Conservation (phyloP, 805 yeast species). For the Kluyveromyces wickerhamii region DNA sequence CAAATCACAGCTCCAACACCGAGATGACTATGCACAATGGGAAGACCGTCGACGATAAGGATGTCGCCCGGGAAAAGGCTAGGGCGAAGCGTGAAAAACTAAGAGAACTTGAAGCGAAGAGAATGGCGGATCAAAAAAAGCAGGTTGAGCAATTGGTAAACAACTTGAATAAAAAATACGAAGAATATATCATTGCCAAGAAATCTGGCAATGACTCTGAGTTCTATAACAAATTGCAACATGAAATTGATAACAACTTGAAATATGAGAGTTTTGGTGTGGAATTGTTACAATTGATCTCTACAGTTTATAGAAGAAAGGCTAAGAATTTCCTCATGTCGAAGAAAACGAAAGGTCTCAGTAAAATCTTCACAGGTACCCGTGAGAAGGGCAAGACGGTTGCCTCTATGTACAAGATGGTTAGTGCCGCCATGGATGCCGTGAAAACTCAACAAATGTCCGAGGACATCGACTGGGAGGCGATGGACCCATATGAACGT, state of each 20-base stretch:
- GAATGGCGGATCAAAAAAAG: slow-evolving; percentile 41
- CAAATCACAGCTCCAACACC: slow-evolving; percentile 8
- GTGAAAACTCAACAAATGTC: slow-evolving; percentile 71
- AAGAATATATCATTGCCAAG: slow-evolving; percentile 37
- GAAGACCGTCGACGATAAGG: slow-evolving; percentile 20
- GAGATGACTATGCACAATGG: slow-evolving; percentile 32
- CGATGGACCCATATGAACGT: slow-evolving; percentile 49
- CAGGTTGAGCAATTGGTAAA: slow-evolving; percentile 44
- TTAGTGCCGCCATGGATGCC: slow-evolving; percentile 83
- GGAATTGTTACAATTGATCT: slow-evolving; percentile 77
- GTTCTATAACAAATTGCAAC: slow-evolving; percentile 43
- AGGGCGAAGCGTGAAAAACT: slow-evolving; percentile 44
- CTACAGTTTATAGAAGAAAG: slow-evolving; percentile 66
- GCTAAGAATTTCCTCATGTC: slow-evolving; percentile 69
- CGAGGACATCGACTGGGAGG: slow-evolving; percentile 57
- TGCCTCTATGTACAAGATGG: slow-evolving; percentile 73
- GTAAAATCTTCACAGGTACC: slow-evolving; percentile 72
- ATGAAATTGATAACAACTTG: slow-evolving; percentile 61
- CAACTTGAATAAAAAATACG: slow-evolving; percentile 42
- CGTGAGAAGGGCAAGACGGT: slow-evolving; percentile 80
- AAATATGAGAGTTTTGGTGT: slow-evolving; percentile 95
- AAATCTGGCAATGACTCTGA: slow-evolving; percentile 40
- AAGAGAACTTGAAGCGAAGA: slow-evolving; percentile 43
- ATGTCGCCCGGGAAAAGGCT: slow-evolving; percentile 20
- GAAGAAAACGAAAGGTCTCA: slow-evolving; percentile 76